These are phyloP conservation scores for Rhynchosporium agropyri DNA, from an alignment of 2,329 filamentous ascomycete species.

Conservation along the genomic window DNA sequence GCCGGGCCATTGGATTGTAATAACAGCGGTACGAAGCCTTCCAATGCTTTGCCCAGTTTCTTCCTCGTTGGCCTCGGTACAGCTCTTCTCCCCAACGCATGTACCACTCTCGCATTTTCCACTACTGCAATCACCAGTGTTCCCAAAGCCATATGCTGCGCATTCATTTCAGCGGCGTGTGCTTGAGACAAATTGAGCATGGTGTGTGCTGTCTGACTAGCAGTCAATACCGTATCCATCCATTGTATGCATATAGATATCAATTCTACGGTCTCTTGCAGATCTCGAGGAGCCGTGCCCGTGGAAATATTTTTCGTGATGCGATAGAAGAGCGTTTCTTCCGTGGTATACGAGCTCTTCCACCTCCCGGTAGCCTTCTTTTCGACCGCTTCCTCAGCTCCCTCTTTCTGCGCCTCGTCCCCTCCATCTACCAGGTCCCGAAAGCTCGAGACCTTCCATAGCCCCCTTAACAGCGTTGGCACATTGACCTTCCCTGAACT, in stretches of 20 bases:
- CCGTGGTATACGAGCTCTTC: constrained; percentile 56
- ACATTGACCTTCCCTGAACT: constrained; percentile 55
- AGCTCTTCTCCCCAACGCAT: constrained; percentile 54
- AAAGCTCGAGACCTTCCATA: constrained; percentile 56
- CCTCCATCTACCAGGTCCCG: constrained; percentile 16
- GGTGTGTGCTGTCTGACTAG: constrained; percentile 52
- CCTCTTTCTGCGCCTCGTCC: constrained; percentile 17
- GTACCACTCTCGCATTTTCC: constrained; percentile 60
- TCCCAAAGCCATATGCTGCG: constrained; percentile 64
- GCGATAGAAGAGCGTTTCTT: constrained; percentile 42
- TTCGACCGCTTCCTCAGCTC: constrained; percentile 29
- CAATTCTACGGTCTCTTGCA: constrained; percentile 53
- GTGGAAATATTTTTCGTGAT: constrained; percentile 45
- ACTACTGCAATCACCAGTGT: constrained; percentile 63
- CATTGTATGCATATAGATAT: constrained; percentile 56
- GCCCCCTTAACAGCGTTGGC: constrained; percentile 55
- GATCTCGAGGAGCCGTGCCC: constrained; percentile 51
- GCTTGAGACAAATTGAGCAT: constrained; percentile 47
- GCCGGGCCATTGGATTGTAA: constrained; percentile 58
- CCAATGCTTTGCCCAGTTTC: constrained; percentile 47
- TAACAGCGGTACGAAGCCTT: constrained; percentile 57
- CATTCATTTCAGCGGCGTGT: constrained; percentile 58
- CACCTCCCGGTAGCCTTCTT: constrained; percentile 46
- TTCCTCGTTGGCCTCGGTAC: constrained; percentile 58
- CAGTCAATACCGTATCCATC: constrained; percentile 60